These are phyloP conservation scores for Sabuloglossum arenarium DNA, from an alignment of 495 filamentous ascomycete genomes.

Conservation along the genomic window DNA sequence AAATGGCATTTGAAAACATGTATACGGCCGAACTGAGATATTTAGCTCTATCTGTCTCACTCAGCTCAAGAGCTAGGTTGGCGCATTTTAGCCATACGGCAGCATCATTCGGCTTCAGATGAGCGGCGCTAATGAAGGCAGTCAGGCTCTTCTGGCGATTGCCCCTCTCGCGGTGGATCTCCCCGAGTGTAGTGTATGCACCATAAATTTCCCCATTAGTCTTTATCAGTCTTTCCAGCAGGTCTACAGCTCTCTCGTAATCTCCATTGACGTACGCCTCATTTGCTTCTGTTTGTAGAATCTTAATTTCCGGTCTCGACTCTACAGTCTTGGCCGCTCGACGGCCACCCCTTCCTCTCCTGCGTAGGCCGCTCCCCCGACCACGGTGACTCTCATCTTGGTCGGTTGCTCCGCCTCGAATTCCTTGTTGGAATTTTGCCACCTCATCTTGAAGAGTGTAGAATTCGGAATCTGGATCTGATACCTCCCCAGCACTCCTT, in stretches of 20 bases:
- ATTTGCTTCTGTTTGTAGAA: conserved; percentile 46
- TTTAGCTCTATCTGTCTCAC: conserved; percentile 23
- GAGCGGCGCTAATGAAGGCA: conserved; percentile 49
- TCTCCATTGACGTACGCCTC: conserved; percentile 45
- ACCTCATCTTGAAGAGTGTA: conserved; percentile 4
- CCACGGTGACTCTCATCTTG: conserved; percentile 18
- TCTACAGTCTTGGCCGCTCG: conserved; percentile 50
- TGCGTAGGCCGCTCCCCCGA: neutral
- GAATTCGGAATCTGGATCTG: neutral
- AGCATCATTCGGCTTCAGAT: conserved; percentile 45
- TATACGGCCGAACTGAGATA: conserved; percentile 36
- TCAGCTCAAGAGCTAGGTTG: conserved; percentile 38
- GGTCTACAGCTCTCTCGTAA: conserved; percentile 38
- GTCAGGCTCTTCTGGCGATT: conserved; percentile 43
- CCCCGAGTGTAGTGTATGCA: conserved; percentile 54
- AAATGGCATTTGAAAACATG: conserved; percentile 50
- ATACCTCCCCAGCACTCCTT: neutral
- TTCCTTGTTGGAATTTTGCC: neutral
- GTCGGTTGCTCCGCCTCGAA: conserved; percentile 9
- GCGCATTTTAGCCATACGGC: conserved; percentile 49
- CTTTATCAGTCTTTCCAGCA: conserved; percentile 47
- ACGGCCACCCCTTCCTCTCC: conserved; percentile 28
- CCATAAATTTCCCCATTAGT: conserved; percentile 67
- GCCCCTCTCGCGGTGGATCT: conserved; percentile 47
- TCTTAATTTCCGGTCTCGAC: conserved; percentile 53